Percentiles rank a stretch among this genome's conserved stretches.
These are phyloP conservation scores for Pholiota conissans DNA, from an alignment of 768 basidiomycete genomes.

Conservation along the genomic window DNA sequence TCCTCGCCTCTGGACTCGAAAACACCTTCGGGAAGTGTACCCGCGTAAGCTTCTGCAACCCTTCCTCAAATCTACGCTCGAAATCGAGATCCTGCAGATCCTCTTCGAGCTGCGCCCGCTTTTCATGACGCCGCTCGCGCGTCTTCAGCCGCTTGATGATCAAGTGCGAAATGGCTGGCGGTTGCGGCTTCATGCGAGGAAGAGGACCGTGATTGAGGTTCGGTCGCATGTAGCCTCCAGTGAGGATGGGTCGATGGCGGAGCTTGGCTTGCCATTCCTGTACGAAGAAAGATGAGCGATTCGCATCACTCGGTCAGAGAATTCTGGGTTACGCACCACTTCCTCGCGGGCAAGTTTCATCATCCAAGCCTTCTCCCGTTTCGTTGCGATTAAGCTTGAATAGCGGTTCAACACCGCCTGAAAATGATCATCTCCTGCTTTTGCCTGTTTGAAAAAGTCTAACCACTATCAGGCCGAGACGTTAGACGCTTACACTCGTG, in stretches of 20 bases:
- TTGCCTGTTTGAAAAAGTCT: conserved; percentile 54
- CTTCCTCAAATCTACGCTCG: conserved; percentile 39
- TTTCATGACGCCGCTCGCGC: conserved; percentile 42
- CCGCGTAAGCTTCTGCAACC: conserved; percentile 9
- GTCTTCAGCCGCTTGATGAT: conserved; percentile 47
- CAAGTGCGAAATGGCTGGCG: conserved; percentile 67
- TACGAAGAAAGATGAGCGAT: not conserved
- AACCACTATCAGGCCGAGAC: conserved; percentile 48
- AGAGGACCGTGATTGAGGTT: conserved; percentile 67
- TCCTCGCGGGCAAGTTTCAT: conserved; percentile 47
- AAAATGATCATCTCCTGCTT: conserved; percentile 48
- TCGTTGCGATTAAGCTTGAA: conserved; percentile 52
- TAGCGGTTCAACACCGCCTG: conserved; percentile 55
- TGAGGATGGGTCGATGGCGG: conserved; percentile 64
- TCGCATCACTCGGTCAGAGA: not conserved
- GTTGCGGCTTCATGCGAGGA: conserved; percentile 81
- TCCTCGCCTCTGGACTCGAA: conserved; percentile 16
- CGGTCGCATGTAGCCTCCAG: conserved; percentile 69
- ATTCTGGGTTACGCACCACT: conserved; percentile 45
- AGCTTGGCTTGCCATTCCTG: conserved; percentile 60
- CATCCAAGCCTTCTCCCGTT: conserved; percentile 49
- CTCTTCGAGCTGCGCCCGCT: conserved; percentile 30
- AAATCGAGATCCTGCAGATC: conserved; percentile 27
- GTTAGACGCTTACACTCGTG: not conserved
- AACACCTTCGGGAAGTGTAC: conserved; percentile 7